Base-by-base conservation (phyloP, 2,329 filamentous ascomycete genomes). In the Beauveria bassiana region DNA sequence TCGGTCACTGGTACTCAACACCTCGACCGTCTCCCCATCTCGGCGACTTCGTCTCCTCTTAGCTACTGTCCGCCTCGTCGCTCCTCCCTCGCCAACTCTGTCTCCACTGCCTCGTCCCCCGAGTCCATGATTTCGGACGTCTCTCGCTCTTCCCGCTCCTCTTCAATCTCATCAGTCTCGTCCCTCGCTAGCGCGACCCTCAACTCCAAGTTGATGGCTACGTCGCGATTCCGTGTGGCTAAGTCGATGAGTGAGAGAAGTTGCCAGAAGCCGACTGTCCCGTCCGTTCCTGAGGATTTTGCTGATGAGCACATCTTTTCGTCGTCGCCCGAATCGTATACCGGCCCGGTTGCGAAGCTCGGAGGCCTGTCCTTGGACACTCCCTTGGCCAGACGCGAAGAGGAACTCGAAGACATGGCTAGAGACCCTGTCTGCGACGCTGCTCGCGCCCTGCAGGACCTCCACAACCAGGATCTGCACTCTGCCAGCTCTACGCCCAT, bases 81-180 rank as follows among this genome's bases (percentile, higher is more conserved):
- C 64, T 86, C 84, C 16, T 87, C 85, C 18, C 80, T 87, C 63
- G 84, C 84, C 70, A 85, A 81, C 69, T 85, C 85, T 20, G 76
- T 85, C 66, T 87, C 85, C 28, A 83, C 82, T 34, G 80, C 81
- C 40, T 87, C 85, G 63, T 87, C 85, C 31, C 85, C 85, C 64
- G 85, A 87, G 69, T 87, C 85, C 61, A 87, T 87, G 84, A 74
- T 87, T 51, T 87, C 85, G 63, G 85, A 87, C 69, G 77, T 78
- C 62, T 86, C 81, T 62, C 80, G 80, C 64, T 79, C 83, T 65
- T 87, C 85, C 65, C 83, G 84, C 71, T 86, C 83, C 58, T 86
- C 85, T 70, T 87, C 84, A 20, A 83, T 86, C 73, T 86, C 84
- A 62, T 86, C 84, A 69, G 79, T 82, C 68, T 86, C 83, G 66